Evolutionary conservation across 2,329 filamentous ascomycete species (phyloP), one percentile per base, ranked within the genome.

Genomic region (Hypocrella siamensis): DNA sequence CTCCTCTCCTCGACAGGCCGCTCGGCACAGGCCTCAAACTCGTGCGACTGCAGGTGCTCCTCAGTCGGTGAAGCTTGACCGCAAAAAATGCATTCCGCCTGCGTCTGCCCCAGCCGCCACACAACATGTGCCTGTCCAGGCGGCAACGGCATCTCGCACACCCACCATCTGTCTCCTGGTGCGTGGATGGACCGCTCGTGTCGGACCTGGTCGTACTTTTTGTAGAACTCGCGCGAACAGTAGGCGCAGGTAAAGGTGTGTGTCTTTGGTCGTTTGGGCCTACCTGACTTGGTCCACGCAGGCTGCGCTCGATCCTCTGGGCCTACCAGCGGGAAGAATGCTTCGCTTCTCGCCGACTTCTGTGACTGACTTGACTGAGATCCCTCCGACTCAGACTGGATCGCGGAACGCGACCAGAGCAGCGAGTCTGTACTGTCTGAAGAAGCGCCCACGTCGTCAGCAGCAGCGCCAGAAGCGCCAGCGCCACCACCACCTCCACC

Each of bases 161-260:
- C 58, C 61, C 60, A 70, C 0, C 47, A 50, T 24, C 53, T 48
- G 5, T 54, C 49, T 0, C 51, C 49, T 4, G 62, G 49, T 2
- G 65, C 44, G 38, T 69, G 63, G 4, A 68, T 48, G 2, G 62
- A 62, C 26, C 64, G 55, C 36, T 68, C 65, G 38, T 70, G 65
- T 2, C 66, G 52, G 10, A 51, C 45, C 53, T 54, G 57, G 32
- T 60, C 57, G 32, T 57, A 57, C 26, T 51, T 54, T 31, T 56
- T 59, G 32, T 49, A 51, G 32, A 60, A 60, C 26, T 38, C 45
- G 17, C 56, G 52, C 5, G 40, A 38, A 33, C 57, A 60, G 34
- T 56, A 54, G 0, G 50, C 55, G 37, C 57, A 60, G 17, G 49
- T 45, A 31, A 57, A 58, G 2, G 41, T 41, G 22, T 45, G 41